Conservation (phyloP, 768 basidiomycete species). For the Mycena crocata region DNA sequence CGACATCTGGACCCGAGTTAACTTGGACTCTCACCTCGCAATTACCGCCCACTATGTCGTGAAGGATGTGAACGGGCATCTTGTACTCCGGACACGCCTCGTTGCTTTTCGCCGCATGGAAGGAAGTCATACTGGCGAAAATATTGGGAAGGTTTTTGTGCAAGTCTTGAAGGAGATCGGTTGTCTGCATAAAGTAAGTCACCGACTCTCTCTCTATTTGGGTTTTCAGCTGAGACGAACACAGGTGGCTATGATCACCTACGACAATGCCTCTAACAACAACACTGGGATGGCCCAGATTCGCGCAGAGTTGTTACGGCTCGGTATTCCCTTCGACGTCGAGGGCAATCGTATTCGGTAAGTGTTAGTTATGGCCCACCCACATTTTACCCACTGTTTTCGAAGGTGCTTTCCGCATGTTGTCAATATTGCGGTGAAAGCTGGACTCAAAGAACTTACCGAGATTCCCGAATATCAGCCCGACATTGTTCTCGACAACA, state of each 20-base stretch:
- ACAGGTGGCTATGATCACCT: neutral
- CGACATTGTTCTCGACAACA: neutral
- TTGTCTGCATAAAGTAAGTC: conserved; percentile 18
- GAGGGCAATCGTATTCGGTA: conserved; percentile 9
- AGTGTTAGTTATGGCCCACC: neutral
- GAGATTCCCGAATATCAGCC: neutral
- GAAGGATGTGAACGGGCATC: conserved; percentile 16
- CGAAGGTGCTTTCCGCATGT: conserved; percentile 10
- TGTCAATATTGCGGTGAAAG: conserved; percentile 5
- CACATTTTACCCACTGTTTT: neutral
- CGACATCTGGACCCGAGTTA: conserved; percentile 34
- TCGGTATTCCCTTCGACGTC: conserved; percentile 3
- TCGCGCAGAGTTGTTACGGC: neutral
- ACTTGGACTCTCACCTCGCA: conserved; percentile 31
- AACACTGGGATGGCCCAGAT: neutral
- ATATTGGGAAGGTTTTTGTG: conserved; percentile 33
- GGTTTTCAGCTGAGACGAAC: neutral
- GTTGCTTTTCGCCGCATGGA: conserved; percentile 34
- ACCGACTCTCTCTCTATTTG: neutral
- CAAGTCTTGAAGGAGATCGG: conserved; percentile 26
- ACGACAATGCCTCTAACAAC: conserved; percentile 14
- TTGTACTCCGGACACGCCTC: conserved; percentile 28
- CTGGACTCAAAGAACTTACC: neutral
- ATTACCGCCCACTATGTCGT: conserved; percentile 36
- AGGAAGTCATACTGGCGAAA: conserved; percentile 10